A percentile compares a stretch with the other conserved stretches of the same genome.
phyloP scores from a whole-genome alignment of 805 yeast species.

The Groenewaldozyma salmanticensis region DNA sequence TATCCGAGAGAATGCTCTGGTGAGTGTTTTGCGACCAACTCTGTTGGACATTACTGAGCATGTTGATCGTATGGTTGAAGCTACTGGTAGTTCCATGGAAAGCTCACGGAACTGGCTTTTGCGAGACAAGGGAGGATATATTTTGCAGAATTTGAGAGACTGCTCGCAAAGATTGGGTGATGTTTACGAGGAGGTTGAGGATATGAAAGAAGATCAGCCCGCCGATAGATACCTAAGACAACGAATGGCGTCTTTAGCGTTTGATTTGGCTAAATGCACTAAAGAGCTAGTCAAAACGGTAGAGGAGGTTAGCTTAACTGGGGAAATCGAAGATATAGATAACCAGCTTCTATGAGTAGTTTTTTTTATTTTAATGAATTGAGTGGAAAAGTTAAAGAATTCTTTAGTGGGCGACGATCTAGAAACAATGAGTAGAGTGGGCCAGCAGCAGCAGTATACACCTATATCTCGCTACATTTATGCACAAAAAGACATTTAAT shows the following conservation, averaged over 20 bases:
- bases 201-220: conserved; percentile 33
- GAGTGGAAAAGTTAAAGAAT: too few species aligned
- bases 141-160: conserved; percentile 75
- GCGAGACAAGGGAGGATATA: conserved; percentile 87
- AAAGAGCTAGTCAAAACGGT: conserved; percentile 93
- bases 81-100: conserved; percentile 78
- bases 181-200: conserved; percentile 40
- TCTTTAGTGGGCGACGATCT: too few species aligned
- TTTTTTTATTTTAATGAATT: neutral
- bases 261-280: conserved; percentile 93
- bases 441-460: neutral
- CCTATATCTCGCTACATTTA: neutral
- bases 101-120: conserved; percentile 78
- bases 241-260: conserved; percentile 89
- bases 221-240: conserved; percentile 89
- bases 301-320: conserved; percentile 84
- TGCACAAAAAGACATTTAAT: too few species aligned
- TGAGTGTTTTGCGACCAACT: conserved; percentile 61
- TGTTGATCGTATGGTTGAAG: conserved; percentile 80
- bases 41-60: conserved; percentile 70
- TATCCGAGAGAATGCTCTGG: conserved; percentile 47
- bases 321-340: conserved; percentile 75
- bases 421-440: too few species aligned
- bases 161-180: conserved; percentile 76
- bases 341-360: conserved; percentile 31